Evolutionary conservation across 495 filamentous ascomycete genomes (phyloP).

Genomic region (Penicillium fimorum): DNA sequence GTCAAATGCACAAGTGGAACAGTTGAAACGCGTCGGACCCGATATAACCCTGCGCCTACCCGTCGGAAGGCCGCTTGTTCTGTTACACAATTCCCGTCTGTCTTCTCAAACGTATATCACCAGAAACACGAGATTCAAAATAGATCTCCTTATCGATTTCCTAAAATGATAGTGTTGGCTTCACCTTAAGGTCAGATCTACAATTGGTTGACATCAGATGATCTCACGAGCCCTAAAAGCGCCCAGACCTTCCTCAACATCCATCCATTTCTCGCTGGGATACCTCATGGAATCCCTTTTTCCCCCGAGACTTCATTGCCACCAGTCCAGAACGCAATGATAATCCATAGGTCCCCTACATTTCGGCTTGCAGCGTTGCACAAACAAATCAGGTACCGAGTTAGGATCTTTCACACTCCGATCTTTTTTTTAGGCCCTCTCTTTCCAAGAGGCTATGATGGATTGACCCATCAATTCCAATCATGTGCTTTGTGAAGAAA

Average conservation of each 20-base stretch:
- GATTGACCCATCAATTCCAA: neutral
- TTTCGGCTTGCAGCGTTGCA: slow-evolving; percentile 17
- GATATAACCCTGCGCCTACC: slow-evolving; percentile 21
- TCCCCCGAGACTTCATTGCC: slow-evolving; percentile 15
- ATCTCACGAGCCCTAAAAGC: slow-evolving; percentile 12
- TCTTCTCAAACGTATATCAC: slow-evolving; percentile 7
- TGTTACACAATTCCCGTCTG: slow-evolving; percentile 25
- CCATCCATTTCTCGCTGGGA: neutral
- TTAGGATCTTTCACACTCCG: slow-evolving; percentile 7
- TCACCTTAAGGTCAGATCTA: neutral
- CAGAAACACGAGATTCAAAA: neutral
- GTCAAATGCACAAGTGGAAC: slow-evolving; percentile 14
- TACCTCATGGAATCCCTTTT: slow-evolving; percentile 2
- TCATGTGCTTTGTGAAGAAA: slow-evolving; percentile 11
- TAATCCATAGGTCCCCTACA: slow-evolving; percentile 11
- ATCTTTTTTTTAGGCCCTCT: neutral
- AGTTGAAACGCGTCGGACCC: slow-evolving; percentile 29
- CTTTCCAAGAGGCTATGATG: neutral
- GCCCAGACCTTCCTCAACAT: neutral
- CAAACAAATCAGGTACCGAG: slow-evolving; percentile 29
- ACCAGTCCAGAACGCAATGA: slow-evolving; percentile 19
- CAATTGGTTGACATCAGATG: slow-evolving; percentile 8
- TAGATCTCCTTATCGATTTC: slow-evolving; percentile 5
- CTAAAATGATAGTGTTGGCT: neutral
- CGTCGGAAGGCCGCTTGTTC: slow-evolving; percentile 26